phyloP scores from a whole-genome alignment of 768 basidiomycete genomes.

The Suillus sp. region DNA sequence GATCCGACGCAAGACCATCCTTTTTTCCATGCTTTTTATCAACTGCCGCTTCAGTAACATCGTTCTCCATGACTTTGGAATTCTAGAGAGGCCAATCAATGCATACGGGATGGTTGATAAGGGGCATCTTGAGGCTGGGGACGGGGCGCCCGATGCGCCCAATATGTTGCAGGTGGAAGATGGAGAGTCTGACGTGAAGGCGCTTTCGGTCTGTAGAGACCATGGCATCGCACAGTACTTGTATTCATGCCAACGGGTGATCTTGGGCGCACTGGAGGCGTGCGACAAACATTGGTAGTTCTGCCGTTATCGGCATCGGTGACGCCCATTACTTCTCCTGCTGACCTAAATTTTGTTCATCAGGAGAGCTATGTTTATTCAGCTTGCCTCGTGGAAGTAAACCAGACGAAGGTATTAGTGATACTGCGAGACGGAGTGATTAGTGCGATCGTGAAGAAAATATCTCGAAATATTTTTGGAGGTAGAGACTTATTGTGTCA shows the following conservation, averaged over 20 bases:
- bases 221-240: conserved; percentile 17
- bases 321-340: conserved; percentile 9
- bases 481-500: not conserved
- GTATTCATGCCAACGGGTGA: not conserved
- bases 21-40: conserved; percentile 35
- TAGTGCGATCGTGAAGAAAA: conserved; percentile 33
- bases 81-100: not conserved
- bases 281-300: conserved; percentile 4
- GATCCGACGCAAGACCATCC: conserved; percentile 22
- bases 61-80: conserved; percentile 8
- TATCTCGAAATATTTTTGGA: not conserved
- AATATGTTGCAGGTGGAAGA: conserved; percentile 21
- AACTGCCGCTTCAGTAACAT: conserved; percentile 18
- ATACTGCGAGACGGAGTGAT: conserved; percentile 26
- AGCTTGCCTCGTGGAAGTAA: conserved; percentile 35
- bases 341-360: conserved; percentile 38
- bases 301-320: conserved; percentile 7
- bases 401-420: conserved; percentile 32
- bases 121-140: conserved; percentile 12
- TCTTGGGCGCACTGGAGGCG: not conserved
- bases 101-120: conserved; percentile 14
- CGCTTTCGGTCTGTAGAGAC: conserved; percentile 32
- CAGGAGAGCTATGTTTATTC: conserved; percentile 36
- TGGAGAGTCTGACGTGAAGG: conserved; percentile 13
- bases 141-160: conserved; percentile 11